A percentile compares a stretch with the other conserved stretches of the same genome.
Conservation (phyloP, 345 rosid genomes). For the Citrus maxima region DNA sequence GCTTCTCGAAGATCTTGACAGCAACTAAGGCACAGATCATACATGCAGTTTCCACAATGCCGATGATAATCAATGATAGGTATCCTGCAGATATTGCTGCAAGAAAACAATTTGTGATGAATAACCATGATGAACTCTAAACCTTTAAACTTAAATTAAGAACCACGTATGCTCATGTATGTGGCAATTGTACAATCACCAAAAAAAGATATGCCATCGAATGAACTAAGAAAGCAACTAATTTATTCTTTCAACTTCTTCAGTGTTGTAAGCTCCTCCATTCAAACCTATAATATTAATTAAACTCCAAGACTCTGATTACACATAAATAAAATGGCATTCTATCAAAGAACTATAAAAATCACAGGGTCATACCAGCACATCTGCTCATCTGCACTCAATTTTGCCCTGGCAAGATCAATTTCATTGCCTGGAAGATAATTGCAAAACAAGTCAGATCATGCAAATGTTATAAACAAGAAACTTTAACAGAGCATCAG, state of each 20-base stretch:
- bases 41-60: slow-evolving; percentile 75
- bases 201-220: not conserved
- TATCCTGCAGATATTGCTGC: slow-evolving; percentile 89
- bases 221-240: not conserved
- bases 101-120: slow-evolving; percentile 27
- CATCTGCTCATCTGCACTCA: slow-evolving; percentile 98
- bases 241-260: not conserved
- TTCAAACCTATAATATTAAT: not conserved
- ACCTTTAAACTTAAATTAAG: not conserved
- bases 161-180: not conserved
- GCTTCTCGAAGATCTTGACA: slow-evolving; percentile 89
- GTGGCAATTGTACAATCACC: slow-evolving; percentile 1
- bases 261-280: not conserved
- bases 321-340: not conserved
- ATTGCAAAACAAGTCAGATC: slow-evolving; percentile 6
- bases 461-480: not conserved
- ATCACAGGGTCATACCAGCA: slow-evolving; percentile 68
- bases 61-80: slow-evolving; percentile 96
- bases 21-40: slow-evolving; percentile 89
- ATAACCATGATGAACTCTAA: slow-evolving; percentile 3
- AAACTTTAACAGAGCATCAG: not conserved
- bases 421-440: slow-evolving; percentile 62
- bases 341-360: slow-evolving; percentile 8
- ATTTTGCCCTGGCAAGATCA: slow-evolving; percentile 71
- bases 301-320: not conserved